These are phyloP conservation scores for Fusarium pseudocircinatum DNA, from an alignment of 2,329 filamentous ascomycete species.

Conservation along the genomic window DNA sequence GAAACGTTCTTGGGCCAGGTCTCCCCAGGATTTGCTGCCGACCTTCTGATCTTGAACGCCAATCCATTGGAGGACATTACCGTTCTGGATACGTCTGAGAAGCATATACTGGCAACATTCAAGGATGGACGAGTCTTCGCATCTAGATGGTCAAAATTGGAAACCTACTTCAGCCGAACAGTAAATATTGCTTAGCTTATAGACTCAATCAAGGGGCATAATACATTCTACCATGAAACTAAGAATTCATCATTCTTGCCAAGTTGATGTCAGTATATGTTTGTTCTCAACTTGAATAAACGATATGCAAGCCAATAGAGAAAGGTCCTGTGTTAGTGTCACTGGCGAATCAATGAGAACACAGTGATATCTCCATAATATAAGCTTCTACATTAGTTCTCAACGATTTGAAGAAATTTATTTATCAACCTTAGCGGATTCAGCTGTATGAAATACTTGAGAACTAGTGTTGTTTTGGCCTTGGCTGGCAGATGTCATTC, in stretches of 20 bases:
- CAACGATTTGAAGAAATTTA: background rate
- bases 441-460: background rate
- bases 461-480: background rate
- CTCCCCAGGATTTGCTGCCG: background rate
- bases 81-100: background rate
- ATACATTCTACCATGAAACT: background rate
- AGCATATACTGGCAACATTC: background rate
- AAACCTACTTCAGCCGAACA: background rate
- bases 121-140: background rate
- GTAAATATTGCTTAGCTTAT: background rate
- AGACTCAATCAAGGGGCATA: background rate
- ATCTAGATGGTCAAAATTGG: background rate
- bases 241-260: background rate
- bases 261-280: background rate
- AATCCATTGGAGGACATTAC: background rate
- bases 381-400: background rate
- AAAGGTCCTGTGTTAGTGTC: fast-evolving
- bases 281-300: background rate
- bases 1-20: background rate
- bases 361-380: background rate
- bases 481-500: background rate
- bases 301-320: background rate
- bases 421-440: background rate
- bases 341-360: background rate
- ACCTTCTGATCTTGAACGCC: background rate